Base-by-base conservation (phyloP, 2,329 filamentous ascomycete genomes). In the Neophaeococcomyces mojaviensis region DNA sequence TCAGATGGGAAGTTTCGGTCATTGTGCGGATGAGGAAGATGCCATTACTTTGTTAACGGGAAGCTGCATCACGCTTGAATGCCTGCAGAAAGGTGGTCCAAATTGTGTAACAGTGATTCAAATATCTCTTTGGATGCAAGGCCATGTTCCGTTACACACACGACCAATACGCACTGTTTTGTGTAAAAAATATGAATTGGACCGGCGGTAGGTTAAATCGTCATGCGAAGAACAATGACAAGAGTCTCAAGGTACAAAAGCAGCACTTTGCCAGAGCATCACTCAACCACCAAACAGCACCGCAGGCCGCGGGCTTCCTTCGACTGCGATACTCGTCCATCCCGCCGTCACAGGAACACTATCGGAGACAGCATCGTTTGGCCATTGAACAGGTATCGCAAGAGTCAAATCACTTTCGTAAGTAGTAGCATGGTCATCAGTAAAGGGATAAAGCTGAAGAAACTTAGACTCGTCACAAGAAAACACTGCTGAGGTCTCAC, bases 181-280 rank as follows among this genome's bases (percentile, higher is more conserved):
- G 35, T 45, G 9, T 38, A 26, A 9, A 18, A 37, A 45, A 22
- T 26, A 70, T 70, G 68, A 70, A 70, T 46, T 70, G 68, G 68
- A 69, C 64, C 19, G 67, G 67, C 45, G 67, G 68, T 26, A 63
- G 62, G 44, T 57, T 70, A 19, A 61, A 62, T 40, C 66, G 67
- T 31, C 62, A 68, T 53, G 64, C 65, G 10, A 60, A 58, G 43
- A 62, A 55, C 31, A 49, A 58, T 34, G 55, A 58, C 33, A 52
- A 51, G 4, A 37, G 56, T 5, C 53, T 55, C 44, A 60, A 57
- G 38, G 47, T 48, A 26, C 60, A 63, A 54, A 64, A 56, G 46
- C 59, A 62, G 34, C 59, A 59, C 31, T 65, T 67, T 48, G 61
- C 59, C 32, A 64, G 59, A 47, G 58, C 58, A 7, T 43, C 39